Percentiles rank a stretch among this genome's conserved stretches.
Evolutionary conservation across 306 rosid species (phyloP).

Genomic region (Prunus armeniaca): DNA sequence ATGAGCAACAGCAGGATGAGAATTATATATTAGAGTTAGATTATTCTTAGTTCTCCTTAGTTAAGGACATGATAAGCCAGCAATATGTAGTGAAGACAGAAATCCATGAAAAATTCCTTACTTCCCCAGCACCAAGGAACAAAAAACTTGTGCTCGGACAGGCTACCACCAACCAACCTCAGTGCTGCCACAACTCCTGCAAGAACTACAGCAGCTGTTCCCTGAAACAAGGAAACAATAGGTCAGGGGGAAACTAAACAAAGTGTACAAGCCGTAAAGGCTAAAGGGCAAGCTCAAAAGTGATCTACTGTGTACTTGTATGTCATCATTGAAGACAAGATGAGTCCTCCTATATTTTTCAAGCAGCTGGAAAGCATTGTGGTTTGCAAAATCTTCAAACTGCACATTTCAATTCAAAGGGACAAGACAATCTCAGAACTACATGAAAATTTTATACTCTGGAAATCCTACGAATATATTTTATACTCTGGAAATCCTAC

Average conservation of each 20-base stretch:
- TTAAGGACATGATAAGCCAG: not conserved
- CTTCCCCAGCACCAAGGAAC: constrained; percentile 99
- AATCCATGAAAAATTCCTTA: constrained; percentile 23
- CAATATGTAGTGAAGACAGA: not conserved
- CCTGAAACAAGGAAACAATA: constrained; percentile 46
- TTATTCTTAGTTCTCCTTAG: not conserved
- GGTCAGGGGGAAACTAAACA: not conserved
- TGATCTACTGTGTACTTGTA: constrained; percentile 53
- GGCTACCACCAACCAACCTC: constrained; percentile 69
- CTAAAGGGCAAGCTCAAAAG: constrained; percentile 7
- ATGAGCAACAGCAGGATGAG: constrained; percentile 18
- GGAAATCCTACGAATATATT: not conserved
- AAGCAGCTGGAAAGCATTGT: constrained; percentile 95
- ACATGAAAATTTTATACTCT: constrained; percentile 3
- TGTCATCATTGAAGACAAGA: constrained; percentile 95
- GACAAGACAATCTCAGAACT: constrained; percentile 21
- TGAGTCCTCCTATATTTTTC: constrained; percentile 74
- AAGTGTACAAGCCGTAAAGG: not conserved
- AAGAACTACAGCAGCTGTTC: constrained; percentile 94
- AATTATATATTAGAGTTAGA: not conserved
- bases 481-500: constrained; percentile 8
- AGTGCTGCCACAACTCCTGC: constrained; percentile 88
- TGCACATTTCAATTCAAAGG: constrained; percentile 37
- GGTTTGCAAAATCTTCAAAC: constrained; percentile 99
- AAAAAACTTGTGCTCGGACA: constrained; percentile 77